Base-by-base conservation (phyloP, 345 rosid genomes). In the Trapa incisa region DNA sequence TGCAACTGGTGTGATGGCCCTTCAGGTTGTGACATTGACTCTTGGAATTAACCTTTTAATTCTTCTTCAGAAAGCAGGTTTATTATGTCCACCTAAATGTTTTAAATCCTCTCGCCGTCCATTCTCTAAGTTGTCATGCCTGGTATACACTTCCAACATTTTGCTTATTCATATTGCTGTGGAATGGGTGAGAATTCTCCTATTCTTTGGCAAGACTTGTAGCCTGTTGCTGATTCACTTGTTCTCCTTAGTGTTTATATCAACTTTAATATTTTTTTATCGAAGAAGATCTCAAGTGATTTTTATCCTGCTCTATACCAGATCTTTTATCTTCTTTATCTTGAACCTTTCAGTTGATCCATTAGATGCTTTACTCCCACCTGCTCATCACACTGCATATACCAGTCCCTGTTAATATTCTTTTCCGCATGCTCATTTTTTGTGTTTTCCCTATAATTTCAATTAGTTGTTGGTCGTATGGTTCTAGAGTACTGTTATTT, bases 1-100 rank as follows among this genome's bases (percentile, higher is more conserved):
- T 82, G 77, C 88, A 48, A 76, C 88, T n/a, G 99, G 99, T 80
- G 99, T 94, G 69, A 91, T 94, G 99, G 96, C 96, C 45, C 97
- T 94, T 47, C 99, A 94, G 97, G 99, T 94, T 73, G 67, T 36
- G 70, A 74, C 60, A 58, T 47, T 65, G 74, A 63, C 69, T 58
- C 35, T 47, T 72, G 35, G 37, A 52, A 33, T 39, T 47, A 22
- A 7, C 29, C 32, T 12, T 39, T 47, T 64, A 42, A 33, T 65
- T 6, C 1, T 65, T 58, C 38, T 33, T 17, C 1, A 1, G 3
- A 58, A 58, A 58, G 63, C 37, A 10, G 14, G 12, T 15, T 32
- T 58, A 4, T 32, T 32, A 6, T 32, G 8, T 57, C 16, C 63
- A 54, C 17, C 4, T 8, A 22, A 4, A 54, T 54, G 56, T 32